Base-by-base conservation (phyloP, 148 eudicot genomes). In the Persicaria maculosa region DNA sequence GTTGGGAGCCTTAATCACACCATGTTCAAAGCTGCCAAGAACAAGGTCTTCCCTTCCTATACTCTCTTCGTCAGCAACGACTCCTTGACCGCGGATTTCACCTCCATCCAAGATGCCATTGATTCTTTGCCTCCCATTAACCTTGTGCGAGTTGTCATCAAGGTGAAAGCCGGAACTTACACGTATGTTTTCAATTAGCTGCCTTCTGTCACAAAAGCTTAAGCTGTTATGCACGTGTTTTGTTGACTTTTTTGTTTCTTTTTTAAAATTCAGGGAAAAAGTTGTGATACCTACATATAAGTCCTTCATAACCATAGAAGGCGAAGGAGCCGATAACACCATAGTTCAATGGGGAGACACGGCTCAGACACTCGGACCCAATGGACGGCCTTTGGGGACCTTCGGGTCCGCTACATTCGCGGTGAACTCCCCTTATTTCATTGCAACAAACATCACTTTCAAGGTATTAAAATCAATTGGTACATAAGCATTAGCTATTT, bases 271-370 rank as follows among this genome's bases (percentile, higher is more conserved):
- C 79, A 93, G 98, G 88, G 98, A 93, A 81, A 93, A 93, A 80
- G 98, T 93, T 55, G 79, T 75, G 50, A 89, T 93, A 84, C 87
- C 97, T 22, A 73, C 76, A 79, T 52, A 78, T 48, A 93, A 93
- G 77, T 78, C 97, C 54, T 93, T 85, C 76, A 78, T 93, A 76
- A 87, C 85, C 44, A 88, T 93, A 80, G 78, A 89, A 89, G 98
- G 98, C 48, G 96, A 85, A 83, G 97, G 98, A 68, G 92, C 94
- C 74, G 97, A 91, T 16, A 88, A 85, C 50, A 93, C 98, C 53
- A 86, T 88, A 55, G 87, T 93, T 1, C 76, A 91, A 81, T 93
- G 97, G 96, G 98, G 98, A 61, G 98, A 93, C 77, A 91, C 97
- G 70, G 98, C 98, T 31, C 79, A 86, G 17, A 89, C 98, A 72